A percentile compares a stretch with the other conserved stretches of the same genome.
These are phyloP conservation scores for Fusarium metavorans DNA, from an alignment of 2,329 filamentous ascomycete species.

Conservation along the genomic window DNA sequence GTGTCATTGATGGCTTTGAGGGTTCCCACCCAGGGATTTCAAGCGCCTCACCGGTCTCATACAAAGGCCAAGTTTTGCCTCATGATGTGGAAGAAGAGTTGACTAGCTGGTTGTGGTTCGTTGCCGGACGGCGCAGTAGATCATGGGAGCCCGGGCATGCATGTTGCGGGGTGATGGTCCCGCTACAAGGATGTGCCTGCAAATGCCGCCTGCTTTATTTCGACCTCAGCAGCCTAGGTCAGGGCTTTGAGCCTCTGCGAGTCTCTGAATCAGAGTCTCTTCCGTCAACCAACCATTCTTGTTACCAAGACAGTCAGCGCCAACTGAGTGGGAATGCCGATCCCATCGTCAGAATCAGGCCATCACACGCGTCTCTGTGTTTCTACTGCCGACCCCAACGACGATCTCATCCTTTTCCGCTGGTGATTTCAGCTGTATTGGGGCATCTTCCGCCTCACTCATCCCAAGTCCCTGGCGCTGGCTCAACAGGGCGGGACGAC, in stretches of 20 bases:
- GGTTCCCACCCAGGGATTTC: background rate
- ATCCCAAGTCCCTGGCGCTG: constrained; percentile 13
- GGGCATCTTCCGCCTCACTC: constrained; percentile 1
- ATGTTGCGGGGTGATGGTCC: background rate
- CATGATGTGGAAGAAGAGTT: background rate
- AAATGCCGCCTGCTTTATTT: background rate
- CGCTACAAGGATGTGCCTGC: constrained; percentile 4
- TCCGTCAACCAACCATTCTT: background rate
- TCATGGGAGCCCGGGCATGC: background rate
- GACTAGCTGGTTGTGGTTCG: background rate
- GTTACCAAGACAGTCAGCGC: background rate
- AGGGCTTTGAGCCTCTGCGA: background rate
- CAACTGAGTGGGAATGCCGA: background rate
- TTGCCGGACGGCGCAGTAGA: background rate
- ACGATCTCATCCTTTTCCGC: background rate
- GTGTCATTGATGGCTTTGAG: background rate
- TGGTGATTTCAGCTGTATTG: background rate
- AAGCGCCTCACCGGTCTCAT: background rate
- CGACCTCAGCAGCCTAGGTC: background rate
- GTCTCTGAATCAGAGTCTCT: background rate
- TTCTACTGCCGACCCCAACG: background rate
- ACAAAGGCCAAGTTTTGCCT: background rate
- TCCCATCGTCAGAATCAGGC: constrained; percentile 3
- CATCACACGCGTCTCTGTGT: background rate
- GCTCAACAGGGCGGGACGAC: constrained; percentile 4